A percentile compares a stretch with the other conserved stretches of the same genome.
phyloP scores from a whole-genome alignment of 192 early-diverging fungal genomes.

The Coemansia sp. region DNA sequence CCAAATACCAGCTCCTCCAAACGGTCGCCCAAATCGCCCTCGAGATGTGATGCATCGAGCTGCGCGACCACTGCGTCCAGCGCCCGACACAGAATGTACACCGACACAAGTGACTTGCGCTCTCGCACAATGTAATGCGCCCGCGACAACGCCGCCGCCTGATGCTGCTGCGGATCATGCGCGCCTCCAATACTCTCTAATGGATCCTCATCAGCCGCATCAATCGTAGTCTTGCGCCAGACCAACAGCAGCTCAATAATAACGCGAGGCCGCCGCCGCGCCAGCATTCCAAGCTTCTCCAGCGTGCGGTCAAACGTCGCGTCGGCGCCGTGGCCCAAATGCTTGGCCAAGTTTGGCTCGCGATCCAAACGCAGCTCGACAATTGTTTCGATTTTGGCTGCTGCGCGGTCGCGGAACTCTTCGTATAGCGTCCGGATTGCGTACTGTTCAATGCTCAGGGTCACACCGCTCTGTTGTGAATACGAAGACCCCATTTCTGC shows the following conservation, averaged over 20 bases:
- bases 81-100: slow-evolving; percentile 86
- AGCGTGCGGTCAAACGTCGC: slow-evolving; percentile 77
- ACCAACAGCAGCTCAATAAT: slow-evolving; percentile 77
- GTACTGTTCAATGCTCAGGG: slow-evolving; percentile 43
- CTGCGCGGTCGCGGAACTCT: slow-evolving; percentile 42
- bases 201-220: slow-evolving; percentile 34
- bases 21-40: slow-evolving; percentile 78
- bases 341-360: slow-evolving; percentile 60
- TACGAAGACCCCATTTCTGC: slow-evolving; percentile 1
- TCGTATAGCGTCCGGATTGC: slow-evolving; percentile 48
- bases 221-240: slow-evolving; percentile 71
- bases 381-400: slow-evolving; percentile 37
- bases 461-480: neutral
- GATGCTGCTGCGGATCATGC: slow-evolving; percentile 34
- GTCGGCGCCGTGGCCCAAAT: slow-evolving; percentile 68
- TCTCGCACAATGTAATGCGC: slow-evolving; percentile 47
- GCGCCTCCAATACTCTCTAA: slow-evolving; percentile 17
- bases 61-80: slow-evolving; percentile 81
- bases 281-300: slow-evolving; percentile 72
- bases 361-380: slow-evolving; percentile 53
- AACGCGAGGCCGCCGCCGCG: slow-evolving; percentile 79
- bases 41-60: slow-evolving; percentile 67
- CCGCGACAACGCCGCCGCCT: slow-evolving; percentile 38
- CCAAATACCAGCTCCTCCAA: slow-evolving; percentile 93
- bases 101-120: slow-evolving; percentile 59